Percentiles rank a stretch among this genome's conserved stretches.
Evolutionary conservation across 2,329 filamentous ascomycete species (phyloP).

Genomic region (Ascochyta viciae-villosae): DNA sequence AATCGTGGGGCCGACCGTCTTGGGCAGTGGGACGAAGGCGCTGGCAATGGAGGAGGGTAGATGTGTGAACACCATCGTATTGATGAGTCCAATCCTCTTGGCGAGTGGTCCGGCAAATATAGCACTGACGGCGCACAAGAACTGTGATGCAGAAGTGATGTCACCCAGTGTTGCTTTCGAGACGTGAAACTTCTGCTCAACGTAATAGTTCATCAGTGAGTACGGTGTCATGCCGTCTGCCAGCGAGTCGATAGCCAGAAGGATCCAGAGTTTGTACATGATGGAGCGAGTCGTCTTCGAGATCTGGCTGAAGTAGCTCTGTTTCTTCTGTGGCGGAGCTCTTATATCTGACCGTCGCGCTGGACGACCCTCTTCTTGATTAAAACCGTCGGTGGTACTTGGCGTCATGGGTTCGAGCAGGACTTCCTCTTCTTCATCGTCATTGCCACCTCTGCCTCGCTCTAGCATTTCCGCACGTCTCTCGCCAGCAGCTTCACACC

Average conservation of each 20-base stretch:
- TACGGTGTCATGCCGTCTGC: constrained; percentile 66
- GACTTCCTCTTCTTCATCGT: constrained; percentile 44
- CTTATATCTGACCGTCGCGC: constrained; percentile 25
- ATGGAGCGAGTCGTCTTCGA: constrained; percentile 63
- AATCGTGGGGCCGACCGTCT: constrained; percentile 59
- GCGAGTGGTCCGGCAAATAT: constrained; percentile 66
- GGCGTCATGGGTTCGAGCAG: constrained; percentile 43
- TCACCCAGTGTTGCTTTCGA: constrained; percentile 65
- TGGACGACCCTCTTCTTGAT: constrained; percentile 28
- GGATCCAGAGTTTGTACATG: constrained; percentile 71
- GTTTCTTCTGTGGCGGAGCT: constrained; percentile 35
- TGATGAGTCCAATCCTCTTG: constrained; percentile 66
- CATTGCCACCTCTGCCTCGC: constrained; percentile 20
- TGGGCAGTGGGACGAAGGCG: constrained; percentile 62
- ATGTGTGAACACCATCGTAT: constrained; percentile 60
- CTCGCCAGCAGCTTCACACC: constrained; percentile 50
- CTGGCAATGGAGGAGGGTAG: constrained; percentile 68
- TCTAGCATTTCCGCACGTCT: constrained; percentile 37
- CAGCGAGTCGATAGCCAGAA: constrained; percentile 69
- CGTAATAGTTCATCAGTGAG: constrained; percentile 48
- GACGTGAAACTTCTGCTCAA: constrained; percentile 45
- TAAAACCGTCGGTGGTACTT: constrained; percentile 40
- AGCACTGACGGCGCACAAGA: constrained; percentile 62
- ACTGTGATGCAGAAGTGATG: constrained; percentile 57
- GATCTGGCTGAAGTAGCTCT: constrained; percentile 58